A percentile compares a stretch with the other conserved stretches of the same genome.
Conservation (phyloP, 768 basidiomycete species). For the Sarcodon sp. region DNA sequence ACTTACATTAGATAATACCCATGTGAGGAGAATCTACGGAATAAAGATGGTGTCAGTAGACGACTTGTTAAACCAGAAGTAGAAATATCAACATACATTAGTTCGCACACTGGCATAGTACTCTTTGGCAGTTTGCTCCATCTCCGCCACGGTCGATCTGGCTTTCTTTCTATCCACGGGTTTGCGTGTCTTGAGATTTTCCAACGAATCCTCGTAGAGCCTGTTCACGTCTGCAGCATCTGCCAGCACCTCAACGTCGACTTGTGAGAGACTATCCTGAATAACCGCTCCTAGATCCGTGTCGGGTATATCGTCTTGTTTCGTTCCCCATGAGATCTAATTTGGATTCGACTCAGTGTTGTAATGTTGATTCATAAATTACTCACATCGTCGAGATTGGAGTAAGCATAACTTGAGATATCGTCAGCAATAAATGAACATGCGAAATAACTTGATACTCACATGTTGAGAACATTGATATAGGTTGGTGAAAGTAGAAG, state of each 20-base stretch:
- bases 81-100: conserved; percentile 32
- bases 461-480: conserved; percentile 71
- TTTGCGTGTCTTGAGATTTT: conserved; percentile 51
- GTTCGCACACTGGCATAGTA: conserved; percentile 85
- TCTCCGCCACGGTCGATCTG: conserved; percentile 37
- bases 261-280: conserved; percentile 68
- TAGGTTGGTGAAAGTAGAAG: conserved; percentile 76
- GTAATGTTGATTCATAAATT: neutral
- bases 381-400: conserved; percentile 75
- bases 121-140: conserved; percentile 64
- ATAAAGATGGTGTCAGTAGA: neutral
- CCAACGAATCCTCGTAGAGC: conserved; percentile 75
- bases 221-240: conserved; percentile 74
- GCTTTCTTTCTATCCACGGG: conserved; percentile 22
- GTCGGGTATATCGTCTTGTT: conserved; percentile 65
- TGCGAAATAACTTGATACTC: conserved; percentile 11
- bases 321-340: conserved; percentile 93
- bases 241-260: conserved; percentile 78
- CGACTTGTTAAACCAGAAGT: neutral
- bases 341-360: neutral
- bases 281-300: conserved; percentile 76
- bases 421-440: conserved; percentile 10
- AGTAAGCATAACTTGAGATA: conserved; percentile 61
- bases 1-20: conserved; percentile 77
- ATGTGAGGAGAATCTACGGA: conserved; percentile 49